phyloP scores from a whole-genome alignment of 805 yeast species.

The Yamadazyma sp. region DNA sequence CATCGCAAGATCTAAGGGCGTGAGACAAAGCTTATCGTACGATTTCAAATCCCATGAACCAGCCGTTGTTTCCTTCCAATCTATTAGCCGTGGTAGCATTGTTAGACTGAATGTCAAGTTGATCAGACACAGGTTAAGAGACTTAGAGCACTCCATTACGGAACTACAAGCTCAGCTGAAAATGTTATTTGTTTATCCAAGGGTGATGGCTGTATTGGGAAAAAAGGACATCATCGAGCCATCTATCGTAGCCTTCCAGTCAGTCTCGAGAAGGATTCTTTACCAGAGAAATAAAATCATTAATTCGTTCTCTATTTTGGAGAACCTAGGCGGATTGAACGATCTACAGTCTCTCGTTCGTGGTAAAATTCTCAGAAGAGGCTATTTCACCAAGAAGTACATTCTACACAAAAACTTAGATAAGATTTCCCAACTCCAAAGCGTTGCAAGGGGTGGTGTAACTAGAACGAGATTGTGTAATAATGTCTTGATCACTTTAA shows the following conservation, averaged over 20 bases:
- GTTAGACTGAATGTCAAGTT: conserved; percentile 23
- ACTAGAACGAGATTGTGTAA: conserved; percentile 44
- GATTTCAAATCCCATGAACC: conserved; percentile 18
- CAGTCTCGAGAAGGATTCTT: conserved; percentile 28
- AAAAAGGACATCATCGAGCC: conserved; percentile 23
- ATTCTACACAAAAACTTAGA: conserved; percentile 7
- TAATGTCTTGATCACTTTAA: conserved; percentile 40
- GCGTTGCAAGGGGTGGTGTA: conserved; percentile 46
- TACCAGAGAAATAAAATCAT: conserved; percentile 19
- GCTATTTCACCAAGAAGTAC: conserved; percentile 16
- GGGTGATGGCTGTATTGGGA: conserved; percentile 23
- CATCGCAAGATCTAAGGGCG: conserved; percentile 28
- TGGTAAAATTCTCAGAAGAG: conserved; percentile 34
- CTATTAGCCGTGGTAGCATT: conserved; percentile 41
- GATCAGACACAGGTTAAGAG: conserved; percentile 13
- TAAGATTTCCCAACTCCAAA: conserved; percentile 36
- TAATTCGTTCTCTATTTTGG: conserved; percentile 18
- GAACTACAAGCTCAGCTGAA: conserved; percentile 41
- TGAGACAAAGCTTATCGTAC: conserved; percentile 10
- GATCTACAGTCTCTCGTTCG: conserved; percentile 41
- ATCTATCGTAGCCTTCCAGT: conserved; percentile 27
- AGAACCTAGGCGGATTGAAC: conserved; percentile 21
- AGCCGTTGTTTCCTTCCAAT: conserved; percentile 37
- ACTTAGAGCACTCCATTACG: conserved; percentile 19
- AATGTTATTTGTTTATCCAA: conserved; percentile 21